Conservation (phyloP, 1,284 basidiomycete genomes). For the Cutaneotrichosporon sp. region DNA sequence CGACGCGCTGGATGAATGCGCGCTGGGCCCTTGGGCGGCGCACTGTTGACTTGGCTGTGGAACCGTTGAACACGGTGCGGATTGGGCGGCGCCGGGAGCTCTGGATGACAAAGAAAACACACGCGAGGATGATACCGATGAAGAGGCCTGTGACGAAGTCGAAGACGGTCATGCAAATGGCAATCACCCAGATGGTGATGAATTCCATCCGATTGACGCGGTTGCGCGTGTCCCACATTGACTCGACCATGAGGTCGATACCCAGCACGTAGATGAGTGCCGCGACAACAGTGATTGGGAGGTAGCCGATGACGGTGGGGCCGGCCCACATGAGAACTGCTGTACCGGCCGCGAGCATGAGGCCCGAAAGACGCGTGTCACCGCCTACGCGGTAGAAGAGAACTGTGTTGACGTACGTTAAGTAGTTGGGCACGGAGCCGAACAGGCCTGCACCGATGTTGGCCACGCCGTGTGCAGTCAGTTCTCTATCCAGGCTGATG, state of each 20-base stretch:
- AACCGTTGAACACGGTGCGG: slow-evolving; percentile 69
- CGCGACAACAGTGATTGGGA: slow-evolving; percentile 84
- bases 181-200: slow-evolving; percentile 56
- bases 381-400: slow-evolving; percentile 95
- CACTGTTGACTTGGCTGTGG: slow-evolving; percentile 82
- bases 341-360: slow-evolving; percentile 77
- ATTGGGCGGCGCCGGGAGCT: slow-evolving; percentile 80
- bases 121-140: slow-evolving; percentile 86
- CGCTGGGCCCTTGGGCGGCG: slow-evolving; percentile 82
- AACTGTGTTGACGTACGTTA: slow-evolving; percentile 75
- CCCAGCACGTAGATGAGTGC: slow-evolving; percentile 93
- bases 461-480: slow-evolving; percentile 87
- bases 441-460: slow-evolving; percentile 76
- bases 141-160: slow-evolving; percentile 93
- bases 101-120: slow-evolving; percentile 93
- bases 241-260: slow-evolving; percentile 89
- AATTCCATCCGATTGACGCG: slow-evolving; percentile 68
- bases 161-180: slow-evolving; percentile 84
- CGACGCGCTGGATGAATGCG: slow-evolving; percentile 83
- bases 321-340: slow-evolving; percentile 71
- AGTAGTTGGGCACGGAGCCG: slow-evolving; percentile 61
- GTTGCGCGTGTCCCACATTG: slow-evolving; percentile 90
- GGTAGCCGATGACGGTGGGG: slow-evolving; percentile 65
- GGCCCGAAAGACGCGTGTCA: slow-evolving; percentile 72
- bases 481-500: slow-evolving; percentile 86